Conservation (phyloP, 305 asterid species). For the Fraxinus albicans region DNA sequence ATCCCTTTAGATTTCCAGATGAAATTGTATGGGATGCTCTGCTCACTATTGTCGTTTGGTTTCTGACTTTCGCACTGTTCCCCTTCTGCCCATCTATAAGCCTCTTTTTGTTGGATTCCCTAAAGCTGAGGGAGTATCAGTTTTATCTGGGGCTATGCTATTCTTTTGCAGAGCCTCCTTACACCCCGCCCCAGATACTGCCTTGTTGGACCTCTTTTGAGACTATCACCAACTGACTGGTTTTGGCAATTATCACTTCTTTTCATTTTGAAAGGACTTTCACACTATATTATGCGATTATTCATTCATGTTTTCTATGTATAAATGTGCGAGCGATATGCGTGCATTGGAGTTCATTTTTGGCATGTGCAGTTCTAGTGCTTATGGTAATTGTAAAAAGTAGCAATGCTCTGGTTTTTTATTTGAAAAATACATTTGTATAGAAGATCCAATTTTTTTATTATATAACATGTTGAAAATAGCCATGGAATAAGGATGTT, state of each 20-base stretch:
- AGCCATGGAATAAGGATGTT: too few species aligned
- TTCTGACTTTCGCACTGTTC: not conserved
- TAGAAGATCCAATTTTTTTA: too few species aligned
- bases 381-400: not conserved
- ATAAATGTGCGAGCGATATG: not conserved
- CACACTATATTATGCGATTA: not conserved
- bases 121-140: slow-evolving; percentile 13
- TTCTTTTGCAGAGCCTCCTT: too few species aligned
- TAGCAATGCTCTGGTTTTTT: too few species aligned
- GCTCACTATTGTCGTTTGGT: not conserved
- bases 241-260: not conserved
- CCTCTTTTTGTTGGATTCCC: slow-evolving; percentile 26
- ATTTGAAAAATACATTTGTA: not conserved
- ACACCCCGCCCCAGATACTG: too few species aligned
- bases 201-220: not conserved
- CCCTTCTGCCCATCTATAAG: slow-evolving; percentile 12
- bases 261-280: not conserved
- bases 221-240: not conserved
- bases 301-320: not conserved
- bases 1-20: slow-evolving; percentile 13
- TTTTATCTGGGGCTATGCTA: too few species aligned
- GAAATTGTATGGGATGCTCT: slow-evolving; percentile 2
- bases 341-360: not conserved
- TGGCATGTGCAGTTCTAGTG: not conserved
- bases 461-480: too few species aligned